phyloP scores from a whole-genome alignment of 306 rosid genomes.

The Acmispon strigosus region DNA sequence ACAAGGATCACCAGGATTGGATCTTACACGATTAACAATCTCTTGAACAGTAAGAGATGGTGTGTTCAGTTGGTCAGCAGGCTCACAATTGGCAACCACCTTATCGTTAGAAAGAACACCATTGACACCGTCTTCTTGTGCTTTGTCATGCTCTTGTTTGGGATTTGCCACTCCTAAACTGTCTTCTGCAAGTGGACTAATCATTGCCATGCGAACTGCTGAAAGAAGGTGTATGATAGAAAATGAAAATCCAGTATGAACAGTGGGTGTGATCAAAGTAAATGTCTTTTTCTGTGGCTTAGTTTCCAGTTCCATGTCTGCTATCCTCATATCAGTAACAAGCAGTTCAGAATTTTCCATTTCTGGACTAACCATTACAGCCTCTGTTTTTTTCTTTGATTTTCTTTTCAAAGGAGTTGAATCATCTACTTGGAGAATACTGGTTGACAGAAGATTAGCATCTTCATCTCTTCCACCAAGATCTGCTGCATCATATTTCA shows the following conservation, averaged over 20 bases:
- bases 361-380: constrained; percentile 48
- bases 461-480: constrained; percentile 42
- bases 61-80: constrained; percentile 38
- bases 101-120: constrained; percentile 40
- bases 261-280: constrained; percentile 83
- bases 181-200: constrained; percentile 60
- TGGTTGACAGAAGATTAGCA: constrained; percentile 36
- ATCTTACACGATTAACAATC: constrained; percentile 78
- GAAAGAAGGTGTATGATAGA: constrained; percentile 91
- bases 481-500: constrained; percentile 42
- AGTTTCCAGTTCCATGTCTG: constrained; percentile 66
- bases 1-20: constrained; percentile 90
- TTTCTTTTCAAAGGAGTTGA: constrained; percentile 49
- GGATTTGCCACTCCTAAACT: constrained; percentile 47
- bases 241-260: constrained; percentile 91
- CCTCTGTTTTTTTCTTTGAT: constrained; percentile 63
- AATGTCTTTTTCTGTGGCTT: constrained; percentile 81
- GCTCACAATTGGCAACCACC: constrained; percentile 34
- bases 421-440: constrained; percentile 31
- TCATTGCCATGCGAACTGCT: constrained; percentile 92
- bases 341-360: constrained; percentile 55
- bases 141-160: constrained; percentile 39
- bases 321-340: constrained; percentile 39
- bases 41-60: constrained; percentile 76
- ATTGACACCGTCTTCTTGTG: constrained; percentile 35